phyloP scores from a whole-genome alignment of 176 grass and related monocot species.

The Urochloa ruziziensis region DNA sequence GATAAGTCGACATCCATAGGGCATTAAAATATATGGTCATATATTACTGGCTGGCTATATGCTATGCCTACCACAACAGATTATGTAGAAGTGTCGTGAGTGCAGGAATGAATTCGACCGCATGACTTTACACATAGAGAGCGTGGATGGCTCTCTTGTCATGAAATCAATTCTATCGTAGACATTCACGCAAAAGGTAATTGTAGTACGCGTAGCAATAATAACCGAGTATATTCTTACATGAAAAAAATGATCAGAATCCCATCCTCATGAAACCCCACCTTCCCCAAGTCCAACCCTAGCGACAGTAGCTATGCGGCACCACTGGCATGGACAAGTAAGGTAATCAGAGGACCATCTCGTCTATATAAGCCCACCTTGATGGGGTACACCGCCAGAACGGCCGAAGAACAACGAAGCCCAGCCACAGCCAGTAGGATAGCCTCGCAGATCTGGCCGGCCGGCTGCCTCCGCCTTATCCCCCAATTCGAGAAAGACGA shows the following conservation, averaged over 20 bases:
- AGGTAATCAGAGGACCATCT: neutral
- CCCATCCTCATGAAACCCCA: neutral
- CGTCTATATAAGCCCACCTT: conserved; percentile 37
- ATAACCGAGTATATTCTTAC: neutral
- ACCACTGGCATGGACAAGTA: neutral
- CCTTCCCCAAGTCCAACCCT: conserved; percentile 24
- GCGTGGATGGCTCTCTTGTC: no score
- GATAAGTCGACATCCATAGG: no score
- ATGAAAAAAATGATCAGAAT: neutral
- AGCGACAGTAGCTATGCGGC: neutral
- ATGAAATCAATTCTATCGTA: neutral
- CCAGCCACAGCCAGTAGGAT: conserved; percentile 25
- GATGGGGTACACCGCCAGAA: neutral
- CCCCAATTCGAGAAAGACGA: conserved; percentile 13
- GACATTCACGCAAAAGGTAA: no score
- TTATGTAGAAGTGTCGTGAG: neutral
- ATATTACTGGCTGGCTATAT: no score
- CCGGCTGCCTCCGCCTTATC: neutral
- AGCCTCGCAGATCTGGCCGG: conserved; percentile 30
- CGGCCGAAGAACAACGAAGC: neutral
- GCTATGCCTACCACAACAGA: no score
- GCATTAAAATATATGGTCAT: no score
- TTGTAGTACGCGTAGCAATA: neutral
- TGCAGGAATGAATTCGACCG: neutral
- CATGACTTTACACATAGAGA: neutral